These are phyloP conservation scores for Gastrolobium villosum DNA, from an alignment of 306 rosid genomes.

Conservation along the genomic window DNA sequence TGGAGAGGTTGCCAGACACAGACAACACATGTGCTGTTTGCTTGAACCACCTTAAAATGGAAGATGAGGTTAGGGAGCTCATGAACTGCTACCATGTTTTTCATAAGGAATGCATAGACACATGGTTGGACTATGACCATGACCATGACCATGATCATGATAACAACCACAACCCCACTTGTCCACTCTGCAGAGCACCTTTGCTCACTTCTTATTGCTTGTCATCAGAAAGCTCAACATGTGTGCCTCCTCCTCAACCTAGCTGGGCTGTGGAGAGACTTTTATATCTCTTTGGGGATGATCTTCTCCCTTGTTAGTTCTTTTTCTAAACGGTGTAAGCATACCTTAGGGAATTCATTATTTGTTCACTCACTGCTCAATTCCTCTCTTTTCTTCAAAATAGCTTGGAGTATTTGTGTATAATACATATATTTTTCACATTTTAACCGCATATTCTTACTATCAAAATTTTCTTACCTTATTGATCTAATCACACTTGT, in stretches of 20 bases:
- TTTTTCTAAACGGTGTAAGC: neutral
- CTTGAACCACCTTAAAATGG: conserved; percentile 56
- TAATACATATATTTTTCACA: conserved; percentile 15
- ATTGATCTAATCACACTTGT: no score
- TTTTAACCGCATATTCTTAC: no score
- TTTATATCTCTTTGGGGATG: conserved; percentile 87
- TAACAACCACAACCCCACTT: conserved; percentile 59
- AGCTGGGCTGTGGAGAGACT: conserved; percentile 93
- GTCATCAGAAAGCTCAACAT: conserved; percentile 48
- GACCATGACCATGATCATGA: conserved; percentile 62
- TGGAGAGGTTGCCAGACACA: conserved; percentile 51
- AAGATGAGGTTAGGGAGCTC: conserved; percentile 76
- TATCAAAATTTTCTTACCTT: no score
- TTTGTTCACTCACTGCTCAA: neutral
- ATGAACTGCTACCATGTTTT: conserved; percentile 81
- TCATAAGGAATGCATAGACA: conserved; percentile 83
- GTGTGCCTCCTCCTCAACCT: conserved; percentile 60
- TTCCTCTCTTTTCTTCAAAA: neutral
- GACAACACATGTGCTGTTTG: conserved; percentile 81
- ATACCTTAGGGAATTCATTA: conserved; percentile 46
- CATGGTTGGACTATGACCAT: conserved; percentile 69
- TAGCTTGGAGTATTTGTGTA: conserved; percentile 22
- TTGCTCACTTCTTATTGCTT: conserved; percentile 42
- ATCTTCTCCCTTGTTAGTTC: conserved; percentile 54
- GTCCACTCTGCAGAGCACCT: conserved; percentile 87